These are phyloP conservation scores for Phytophthora fragariae DNA, from an alignment of 352 stramenopile species.

Conservation along the genomic window DNA sequence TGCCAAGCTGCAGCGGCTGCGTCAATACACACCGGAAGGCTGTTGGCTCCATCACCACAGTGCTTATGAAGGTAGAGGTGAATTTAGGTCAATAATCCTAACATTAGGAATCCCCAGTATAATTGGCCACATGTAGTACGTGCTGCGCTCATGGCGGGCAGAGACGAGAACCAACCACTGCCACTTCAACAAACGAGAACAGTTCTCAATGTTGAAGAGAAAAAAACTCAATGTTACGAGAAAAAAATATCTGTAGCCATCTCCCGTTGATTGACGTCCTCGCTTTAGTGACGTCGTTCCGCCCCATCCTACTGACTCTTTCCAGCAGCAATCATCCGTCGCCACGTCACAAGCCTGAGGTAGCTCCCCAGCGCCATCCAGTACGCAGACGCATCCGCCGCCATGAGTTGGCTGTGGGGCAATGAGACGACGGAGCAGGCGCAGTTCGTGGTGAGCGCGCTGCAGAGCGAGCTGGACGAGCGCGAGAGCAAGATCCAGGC, in stretches of 20 bases:
- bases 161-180: no score
- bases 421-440: constrained; percentile 89
- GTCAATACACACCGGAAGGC: no score
- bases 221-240: no score
- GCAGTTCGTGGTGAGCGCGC: constrained; percentile 83
- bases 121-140: no score
- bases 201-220: background rate
- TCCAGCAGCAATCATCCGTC: constrained; percentile 9
- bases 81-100: no score
- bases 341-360: constrained; percentile 29
- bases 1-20: no score
- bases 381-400: background rate
- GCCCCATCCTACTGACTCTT: background rate
- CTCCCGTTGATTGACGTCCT: background rate
- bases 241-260: constrained; percentile 21
- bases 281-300: background rate
- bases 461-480: constrained; percentile 85
- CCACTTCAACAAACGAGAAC: no score
- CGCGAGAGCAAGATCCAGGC: constrained; percentile 84
- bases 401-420: constrained; percentile 85
- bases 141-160: no score
- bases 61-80: no score
- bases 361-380: background rate
- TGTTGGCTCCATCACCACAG: no score
- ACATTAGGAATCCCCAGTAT: no score